Evolutionary conservation across 139 green algal genomes (phyloP), one percentile per base, ranked within the genome.

Genomic region (Microglena sp.): DNA sequence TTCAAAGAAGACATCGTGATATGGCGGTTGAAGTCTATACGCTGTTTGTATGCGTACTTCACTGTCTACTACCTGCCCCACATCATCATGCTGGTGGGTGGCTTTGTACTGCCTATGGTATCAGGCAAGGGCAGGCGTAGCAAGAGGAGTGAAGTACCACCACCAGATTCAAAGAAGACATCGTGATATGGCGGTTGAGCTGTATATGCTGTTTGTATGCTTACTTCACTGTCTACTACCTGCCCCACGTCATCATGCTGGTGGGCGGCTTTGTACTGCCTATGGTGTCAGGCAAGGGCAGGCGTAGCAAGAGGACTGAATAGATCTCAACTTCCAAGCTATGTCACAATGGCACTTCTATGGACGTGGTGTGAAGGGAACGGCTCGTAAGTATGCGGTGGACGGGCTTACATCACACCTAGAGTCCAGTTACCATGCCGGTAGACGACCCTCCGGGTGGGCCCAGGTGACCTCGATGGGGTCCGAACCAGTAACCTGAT

Each of bases 61-160:
- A 45, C 55, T 8, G 15, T 62, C 5, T 6, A 62, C 30, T 62
- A 62, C 27, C 5, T 62, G 11, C 55, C 55, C 22, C 8, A 5
- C 6, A 35, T 35, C 55, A 62, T 62, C 30, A 62, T 62, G 15
- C 6, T 35, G 5, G 55, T 62, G 4, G 55, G 55, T 15, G 43
- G 55, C 30, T 62, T 62, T 27, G 15, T 62, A 15, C 8, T 8
- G 8, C 55, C 55, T 21, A 18, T 62, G 29, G 28, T 62, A 15
- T 30, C 43, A 5, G 18, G 50, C 24, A n/a, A n/a, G 8, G 40
- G 40, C 40, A 46, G 11, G 40, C 8, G 11, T 8, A 8, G 40
- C 40, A 46, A 11, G 8, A 46, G 11, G 11, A 11, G 40, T 11
- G 40, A 8, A 46, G n/a, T n/a, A n/a, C n/a, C n/a, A n/a, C n/a